Base-by-base conservation (phyloP, 495 filamentous ascomycete species). In the Rusavskia elegans region DNA sequence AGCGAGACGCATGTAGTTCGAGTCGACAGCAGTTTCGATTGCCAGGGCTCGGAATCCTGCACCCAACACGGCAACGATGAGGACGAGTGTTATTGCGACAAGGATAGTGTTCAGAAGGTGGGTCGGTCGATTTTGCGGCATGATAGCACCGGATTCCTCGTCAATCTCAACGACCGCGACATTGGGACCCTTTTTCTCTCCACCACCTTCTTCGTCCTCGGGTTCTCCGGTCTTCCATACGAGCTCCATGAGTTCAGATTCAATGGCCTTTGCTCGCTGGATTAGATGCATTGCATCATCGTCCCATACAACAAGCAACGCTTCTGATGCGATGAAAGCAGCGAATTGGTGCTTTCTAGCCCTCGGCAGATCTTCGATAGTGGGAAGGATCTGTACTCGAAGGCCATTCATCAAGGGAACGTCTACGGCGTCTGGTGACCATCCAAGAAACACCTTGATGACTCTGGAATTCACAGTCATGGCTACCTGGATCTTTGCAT, bases 401-500 rank as follows among this genome's bases (percentile, higher is more conserved):
- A 87, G 73, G 45, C 83, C 84, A 60, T 86, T 84, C 64, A 76
- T 77, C 36, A 87, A 63, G 6, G 83, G 83, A n/a, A 87, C 84
- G 51, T 85, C 82, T 25, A 81, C 72, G 2, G 79, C 80, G 51
- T 82, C 80, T 8, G 83, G 80, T 17, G 79, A 79, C 77, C 78
- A 85, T 49, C 77, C 70, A 37, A 87, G 61, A 62, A 85, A 87
- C 0, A 79, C 81, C 68, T 83, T 83, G 66, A 87, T 82, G 37
- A 86, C 79, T 59, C 82, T 64, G 4, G 84, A 87, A 59, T 82
- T 83, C 48, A 87, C 76, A 8, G 84, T 87, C 81, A 87, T 87
- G n/a, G 83, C 82, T 59, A 73, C 79, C 80, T 85, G 58, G 7
- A 27, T 5, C 7, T 42, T n/a, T 25, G 51, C 8, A 20, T 20